Evolutionary conservation across 805 yeast species (phyloP).

Genomic region (Middelhovenomyces tepae): DNA sequence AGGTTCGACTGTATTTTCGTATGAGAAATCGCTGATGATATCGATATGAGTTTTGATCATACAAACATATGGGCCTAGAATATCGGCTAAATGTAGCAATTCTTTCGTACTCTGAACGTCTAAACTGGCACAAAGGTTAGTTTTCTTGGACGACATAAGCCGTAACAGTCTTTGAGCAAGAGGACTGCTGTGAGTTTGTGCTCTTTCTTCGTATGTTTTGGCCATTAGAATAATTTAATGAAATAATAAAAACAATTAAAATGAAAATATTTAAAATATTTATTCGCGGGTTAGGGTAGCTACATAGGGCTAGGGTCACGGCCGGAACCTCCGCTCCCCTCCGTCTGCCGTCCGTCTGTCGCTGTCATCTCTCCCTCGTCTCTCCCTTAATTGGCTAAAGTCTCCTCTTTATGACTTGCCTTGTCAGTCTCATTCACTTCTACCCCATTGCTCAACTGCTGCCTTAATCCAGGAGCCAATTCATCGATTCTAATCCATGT

Average conservation of each 20-base stretch:
- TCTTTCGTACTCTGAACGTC: slow-evolving; percentile 80
- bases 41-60: slow-evolving; percentile 92
- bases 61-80: slow-evolving; percentile 85
- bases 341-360: too few relatives aligned
- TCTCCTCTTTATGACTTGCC: too few relatives aligned
- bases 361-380: too few relatives aligned
- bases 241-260: too few relatives aligned
- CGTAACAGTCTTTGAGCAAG: slow-evolving; percentile 67
- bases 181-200: slow-evolving; percentile 60
- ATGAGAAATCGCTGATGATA: slow-evolving; percentile 79
- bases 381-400: too few relatives aligned
- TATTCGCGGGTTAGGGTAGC: too few relatives aligned
- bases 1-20: slow-evolving; percentile 72
- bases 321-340: too few relatives aligned
- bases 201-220: slow-evolving; percentile 55
- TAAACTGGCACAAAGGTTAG: slow-evolving; percentile 90
- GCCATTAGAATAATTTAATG: too few relatives aligned
- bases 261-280: too few relatives aligned
- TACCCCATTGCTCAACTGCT: too few relatives aligned
- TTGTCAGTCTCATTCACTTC: too few relatives aligned
- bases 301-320: too few relatives aligned
- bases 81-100: slow-evolving; percentile 61
- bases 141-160: slow-evolving; percentile 69
- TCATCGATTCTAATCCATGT: slow-evolving; percentile 30
- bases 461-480: slow-evolving; percentile 30